These are phyloP conservation scores for Trichophaea hybrida DNA, from an alignment of 2,329 filamentous ascomycete species.

Conservation along the genomic window DNA sequence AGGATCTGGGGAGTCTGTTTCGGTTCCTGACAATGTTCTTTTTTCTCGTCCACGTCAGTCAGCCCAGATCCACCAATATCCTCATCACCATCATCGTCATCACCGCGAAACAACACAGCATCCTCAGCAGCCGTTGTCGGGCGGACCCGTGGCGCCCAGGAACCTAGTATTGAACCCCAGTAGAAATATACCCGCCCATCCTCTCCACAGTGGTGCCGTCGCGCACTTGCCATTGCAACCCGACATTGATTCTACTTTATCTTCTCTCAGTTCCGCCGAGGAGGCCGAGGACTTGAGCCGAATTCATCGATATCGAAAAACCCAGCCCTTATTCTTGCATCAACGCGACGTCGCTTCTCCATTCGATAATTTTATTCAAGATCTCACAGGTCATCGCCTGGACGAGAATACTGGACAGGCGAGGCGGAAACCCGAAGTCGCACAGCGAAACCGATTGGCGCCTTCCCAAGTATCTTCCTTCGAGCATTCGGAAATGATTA, in stretches of 20 bases:
- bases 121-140: neutral
- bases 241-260: conserved; percentile 2
- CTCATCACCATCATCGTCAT: neutral
- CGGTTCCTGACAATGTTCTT: conserved; percentile 1
- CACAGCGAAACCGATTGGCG: neutral
- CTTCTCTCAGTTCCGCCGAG: neutral
- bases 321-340: neutral
- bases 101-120: conserved; percentile 1
- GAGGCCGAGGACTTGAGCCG: conserved; percentile 1
- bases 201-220: neutral
- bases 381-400: neutral
- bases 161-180: neutral
- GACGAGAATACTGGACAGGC: neutral
- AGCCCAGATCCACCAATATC: neutral
- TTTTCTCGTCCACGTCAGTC: conserved; percentile 4
- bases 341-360: neutral
- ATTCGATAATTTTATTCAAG: neutral
- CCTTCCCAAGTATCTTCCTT: neutral
- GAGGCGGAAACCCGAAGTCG: neutral
- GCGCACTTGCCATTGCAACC: neutral
- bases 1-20: neutral
- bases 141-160: neutral
- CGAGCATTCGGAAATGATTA: neutral
- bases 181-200: conserved; percentile 1
- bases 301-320: neutral